A percentile compares a stretch with the other conserved stretches of the same genome.
Evolutionary conservation across 306 rosid genomes (phyloP).

Genomic region (Gastrolobium villosum): DNA sequence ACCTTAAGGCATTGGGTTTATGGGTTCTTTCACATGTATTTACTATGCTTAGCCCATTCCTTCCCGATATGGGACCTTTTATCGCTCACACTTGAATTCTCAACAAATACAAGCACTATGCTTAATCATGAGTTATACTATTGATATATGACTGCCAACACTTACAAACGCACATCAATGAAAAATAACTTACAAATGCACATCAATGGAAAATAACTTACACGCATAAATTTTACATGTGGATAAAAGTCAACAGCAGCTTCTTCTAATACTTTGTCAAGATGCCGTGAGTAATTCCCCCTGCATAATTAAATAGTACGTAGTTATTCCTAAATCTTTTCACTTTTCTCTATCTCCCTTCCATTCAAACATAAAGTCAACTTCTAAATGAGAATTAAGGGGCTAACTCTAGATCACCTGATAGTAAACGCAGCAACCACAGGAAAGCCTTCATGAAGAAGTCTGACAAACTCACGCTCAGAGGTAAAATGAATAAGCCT

Average conservation of each 20-base stretch:
- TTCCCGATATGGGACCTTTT: no score
- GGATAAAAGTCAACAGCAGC: slow-evolving; percentile 90
- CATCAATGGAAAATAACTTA: slow-evolving; percentile 56
- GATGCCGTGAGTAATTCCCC: slow-evolving; percentile 80
- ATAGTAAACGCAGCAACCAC: slow-evolving; percentile 88
- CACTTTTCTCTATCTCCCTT: neutral
- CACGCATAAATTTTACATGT: slow-evolving; percentile 84
- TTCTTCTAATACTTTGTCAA: slow-evolving; percentile 87
- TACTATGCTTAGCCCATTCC: no score
- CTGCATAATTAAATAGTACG: slow-evolving; percentile 58
- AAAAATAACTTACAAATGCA: slow-evolving; percentile 54
- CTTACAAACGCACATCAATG: neutral
- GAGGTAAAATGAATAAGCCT: slow-evolving; percentile 87
- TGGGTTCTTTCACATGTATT: no score
- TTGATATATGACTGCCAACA: slow-evolving; percentile 23
- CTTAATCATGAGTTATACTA: neutral
- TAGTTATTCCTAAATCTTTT: slow-evolving; percentile 28
- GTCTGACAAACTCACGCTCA: slow-evolving; percentile 88
- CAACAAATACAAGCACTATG: neutral
- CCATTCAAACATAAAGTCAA: slow-evolving; percentile 33
- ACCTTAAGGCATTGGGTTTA: no score
- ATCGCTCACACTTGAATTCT: no score
- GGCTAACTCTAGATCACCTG: slow-evolving; percentile 59
- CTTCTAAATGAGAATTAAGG: slow-evolving; percentile 32
- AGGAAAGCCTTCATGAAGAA: slow-evolving; percentile 91